Evolutionary conservation across 352 stramenopile species (phyloP).

Genomic region (Phytophthora pinifolia): DNA sequence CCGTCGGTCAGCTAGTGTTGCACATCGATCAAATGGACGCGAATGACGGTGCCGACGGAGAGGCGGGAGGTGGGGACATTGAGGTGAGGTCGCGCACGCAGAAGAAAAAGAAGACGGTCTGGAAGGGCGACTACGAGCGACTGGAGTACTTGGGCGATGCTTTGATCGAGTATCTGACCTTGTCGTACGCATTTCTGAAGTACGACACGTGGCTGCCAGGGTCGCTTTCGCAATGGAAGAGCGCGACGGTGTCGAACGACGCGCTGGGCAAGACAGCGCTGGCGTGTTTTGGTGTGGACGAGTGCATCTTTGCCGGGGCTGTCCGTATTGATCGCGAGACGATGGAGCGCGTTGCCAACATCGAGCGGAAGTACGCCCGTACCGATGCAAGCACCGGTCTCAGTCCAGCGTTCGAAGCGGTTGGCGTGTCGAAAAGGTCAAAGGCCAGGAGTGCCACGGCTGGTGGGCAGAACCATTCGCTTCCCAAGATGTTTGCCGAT

Average conservation of each 20-base stretch:
- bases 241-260: conserved; percentile 85
- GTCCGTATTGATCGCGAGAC: conserved; percentile 71
- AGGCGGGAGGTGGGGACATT: conserved; percentile 15
- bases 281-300: conserved; percentile 76
- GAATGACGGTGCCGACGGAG: conserved; percentile 6
- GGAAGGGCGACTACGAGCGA: conserved; percentile 87
- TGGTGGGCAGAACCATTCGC: conserved; percentile 35
- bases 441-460: conserved; percentile 10
- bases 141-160: conserved; percentile 89
- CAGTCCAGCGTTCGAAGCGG: conserved; percentile 27
- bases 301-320: conserved; percentile 70
- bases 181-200: conserved; percentile 77
- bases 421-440: conserved; percentile 22
- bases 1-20: conserved; percentile 62
- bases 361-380: conserved; percentile 53
- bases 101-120: conserved; percentile 50
- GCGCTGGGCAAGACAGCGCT: conserved; percentile 82
- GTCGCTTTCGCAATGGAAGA: conserved; percentile 83
- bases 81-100: conserved; percentile 25
- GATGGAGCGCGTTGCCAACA: conserved; percentile 43
- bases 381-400: conserved; percentile 25
- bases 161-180: conserved; percentile 88
- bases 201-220: conserved; percentile 78
- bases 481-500: conserved; percentile 88
- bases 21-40: conserved; percentile 39